Percentiles rank a stretch among this genome's conserved stretches.
Conservation (phyloP, 805 yeast genomes). For the Lachancea waltii region DNA sequence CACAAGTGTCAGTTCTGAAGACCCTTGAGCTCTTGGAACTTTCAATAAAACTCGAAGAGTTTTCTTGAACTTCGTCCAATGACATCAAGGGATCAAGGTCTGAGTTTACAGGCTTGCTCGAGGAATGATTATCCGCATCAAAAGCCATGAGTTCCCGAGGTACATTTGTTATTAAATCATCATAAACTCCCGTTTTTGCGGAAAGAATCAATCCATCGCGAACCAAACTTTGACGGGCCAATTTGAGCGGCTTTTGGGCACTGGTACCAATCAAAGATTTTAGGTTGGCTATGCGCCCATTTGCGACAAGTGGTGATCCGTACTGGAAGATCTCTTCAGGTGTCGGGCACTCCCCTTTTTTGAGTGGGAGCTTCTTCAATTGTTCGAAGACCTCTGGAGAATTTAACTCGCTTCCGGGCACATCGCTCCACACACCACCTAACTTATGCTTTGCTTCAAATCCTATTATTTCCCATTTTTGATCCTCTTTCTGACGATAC, state of each 20-base stretch:
- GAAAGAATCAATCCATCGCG: conserved; percentile 15
- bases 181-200: conserved; percentile 16
- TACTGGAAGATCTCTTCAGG: conserved; percentile 14
- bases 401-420: conserved; percentile 13
- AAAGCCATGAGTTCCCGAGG: conserved; percentile 17
- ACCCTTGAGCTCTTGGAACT: conserved; percentile 4
- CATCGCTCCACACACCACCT: conserved; percentile 42
- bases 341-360: conserved; percentile 4
- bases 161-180: conserved; percentile 14
- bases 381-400: conserved; percentile 12
- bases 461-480: conserved; percentile 29
- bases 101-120: neutral
- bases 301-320: conserved; percentile 14
- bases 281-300: conserved; percentile 9
- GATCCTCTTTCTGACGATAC: conserved; percentile 18
- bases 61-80: conserved; percentile 9
- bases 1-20: conserved; percentile 13
- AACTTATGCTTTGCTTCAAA: conserved; percentile 39
- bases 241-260: conserved; percentile 10
- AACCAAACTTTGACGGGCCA: conserved; percentile 5
- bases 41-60: conserved; percentile 8
- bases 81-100: conserved; percentile 13
- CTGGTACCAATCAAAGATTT: conserved; percentile 14
- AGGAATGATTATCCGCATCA: conserved; percentile 5
- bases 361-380: conserved; percentile 6